phyloP scores from a whole-genome alignment of 495 filamentous ascomycete species.

The Podospora bellae-mahoneyi region DNA sequence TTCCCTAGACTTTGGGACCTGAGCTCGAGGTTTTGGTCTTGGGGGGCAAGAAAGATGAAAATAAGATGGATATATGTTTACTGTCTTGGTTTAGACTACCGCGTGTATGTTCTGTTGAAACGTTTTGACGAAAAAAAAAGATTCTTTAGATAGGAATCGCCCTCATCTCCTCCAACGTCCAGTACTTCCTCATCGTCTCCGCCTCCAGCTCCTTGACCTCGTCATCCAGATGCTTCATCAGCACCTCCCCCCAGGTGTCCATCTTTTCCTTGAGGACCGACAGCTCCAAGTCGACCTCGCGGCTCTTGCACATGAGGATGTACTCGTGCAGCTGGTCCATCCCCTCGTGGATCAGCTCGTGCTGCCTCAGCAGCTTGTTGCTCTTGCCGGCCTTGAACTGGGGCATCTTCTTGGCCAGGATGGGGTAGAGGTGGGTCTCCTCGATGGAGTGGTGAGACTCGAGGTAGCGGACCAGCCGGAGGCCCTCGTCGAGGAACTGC shows the following conservation, averaged over 20 bases:
- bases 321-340: constrained; percentile 71
- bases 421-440: constrained; percentile 76
- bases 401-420: constrained; percentile 76
- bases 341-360: constrained; percentile 75
- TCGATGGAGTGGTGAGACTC: constrained; percentile 80
- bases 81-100: not conserved
- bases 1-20: not conserved
- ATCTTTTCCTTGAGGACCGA: constrained; percentile 65
- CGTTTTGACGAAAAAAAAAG: not conserved
- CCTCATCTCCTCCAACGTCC: constrained; percentile 72
- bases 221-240: constrained; percentile 71
- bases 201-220: constrained; percentile 68
- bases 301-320: constrained; percentile 57
- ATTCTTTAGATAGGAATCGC: constrained; percentile 59
- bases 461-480: constrained; percentile 65
- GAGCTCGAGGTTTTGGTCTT: not conserved
- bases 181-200: constrained; percentile 86
- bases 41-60: not conserved
- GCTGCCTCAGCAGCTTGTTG: constrained; percentile 61
- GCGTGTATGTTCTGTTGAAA: not conserved
- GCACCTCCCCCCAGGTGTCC: constrained; percentile 59
- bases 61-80: not conserved
- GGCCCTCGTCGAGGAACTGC: constrained; percentile 58
- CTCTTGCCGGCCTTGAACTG: constrained; percentile 51
- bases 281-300: constrained; percentile 67